Evolutionary conservation across 345 rosid genomes (phyloP).

Genomic region (Aurinia saxatilis): DNA sequence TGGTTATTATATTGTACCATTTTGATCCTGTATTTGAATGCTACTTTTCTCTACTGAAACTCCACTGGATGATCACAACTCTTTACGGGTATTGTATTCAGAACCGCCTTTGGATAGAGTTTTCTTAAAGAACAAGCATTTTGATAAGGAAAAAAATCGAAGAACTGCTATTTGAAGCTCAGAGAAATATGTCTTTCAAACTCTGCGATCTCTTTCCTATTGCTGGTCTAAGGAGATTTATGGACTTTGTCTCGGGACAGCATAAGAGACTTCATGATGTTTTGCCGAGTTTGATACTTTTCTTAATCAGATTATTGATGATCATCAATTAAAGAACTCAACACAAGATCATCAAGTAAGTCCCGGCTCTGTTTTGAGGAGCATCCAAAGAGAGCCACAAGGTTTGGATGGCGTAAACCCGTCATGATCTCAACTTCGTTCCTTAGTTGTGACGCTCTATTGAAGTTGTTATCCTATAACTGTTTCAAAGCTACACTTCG

Average conservation of each 20-base stretch:
- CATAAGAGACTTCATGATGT: too few relatives aligned
- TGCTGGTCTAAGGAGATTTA: too few relatives aligned
- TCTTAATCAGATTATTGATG: constrained; percentile 9
- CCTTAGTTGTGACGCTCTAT: constrained; percentile 68
- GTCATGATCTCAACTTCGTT: constrained; percentile 78
- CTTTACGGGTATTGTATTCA: neutral
- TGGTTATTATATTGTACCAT: too few relatives aligned
- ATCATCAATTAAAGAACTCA: constrained; percentile 26
- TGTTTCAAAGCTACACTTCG: constrained; percentile 80
- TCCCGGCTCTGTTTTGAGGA: constrained; percentile 72
- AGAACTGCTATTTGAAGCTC: neutral
- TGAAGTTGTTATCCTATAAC: constrained; percentile 65
- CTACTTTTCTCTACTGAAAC: too few relatives aligned
- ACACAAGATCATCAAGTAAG: constrained; percentile 32
- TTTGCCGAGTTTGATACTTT: neutral
- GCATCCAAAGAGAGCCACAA: constrained; percentile 77
- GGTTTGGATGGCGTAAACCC: constrained; percentile 57
- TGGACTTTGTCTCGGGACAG: too few relatives aligned
- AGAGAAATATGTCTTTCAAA: neutral
- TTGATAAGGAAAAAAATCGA: neutral
- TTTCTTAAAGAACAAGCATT: neutral
- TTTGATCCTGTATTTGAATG: too few relatives aligned
- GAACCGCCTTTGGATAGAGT: too few relatives aligned
- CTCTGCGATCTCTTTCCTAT: neutral
- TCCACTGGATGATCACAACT: too few relatives aligned